Percentiles rank a stretch among this genome's conserved stretches.
Conservation (phyloP, 805 yeast species). For the Nakazawaea sp. region DNA sequence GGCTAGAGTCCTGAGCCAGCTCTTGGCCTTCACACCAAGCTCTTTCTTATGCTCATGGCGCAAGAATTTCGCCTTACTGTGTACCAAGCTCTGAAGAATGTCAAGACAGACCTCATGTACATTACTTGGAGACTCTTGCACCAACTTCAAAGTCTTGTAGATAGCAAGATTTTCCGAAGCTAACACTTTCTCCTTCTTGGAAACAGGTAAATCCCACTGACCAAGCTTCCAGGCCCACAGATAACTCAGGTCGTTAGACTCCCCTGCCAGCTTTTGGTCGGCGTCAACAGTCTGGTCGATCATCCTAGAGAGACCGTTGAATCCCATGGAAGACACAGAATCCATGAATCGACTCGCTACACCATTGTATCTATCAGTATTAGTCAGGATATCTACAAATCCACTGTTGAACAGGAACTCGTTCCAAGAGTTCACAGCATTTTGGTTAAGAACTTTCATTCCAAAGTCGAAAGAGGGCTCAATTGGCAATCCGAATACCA, state of each 20-base stretch:
- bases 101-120: slow-evolving; percentile 15
- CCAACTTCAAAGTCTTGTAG: slow-evolving; percentile 43
- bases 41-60: slow-evolving; percentile 4
- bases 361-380: no score
- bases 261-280: neutral
- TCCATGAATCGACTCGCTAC: no score
- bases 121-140: slow-evolving; percentile 29
- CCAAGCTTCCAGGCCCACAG: slow-evolving; percentile 73
- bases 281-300: neutral
- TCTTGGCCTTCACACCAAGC: slow-evolving; percentile 13
- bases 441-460: slow-evolving; percentile 29
- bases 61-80: slow-evolving; percentile 14
- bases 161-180: slow-evolving; percentile 36
- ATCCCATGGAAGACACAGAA: slow-evolving; percentile 37
- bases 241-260: slow-evolving; percentile 19
- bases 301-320: slow-evolving; percentile 46
- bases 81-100: slow-evolving; percentile 17
- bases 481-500: slow-evolving; percentile 59
- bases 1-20: slow-evolving; percentile 12
- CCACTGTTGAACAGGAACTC: slow-evolving; percentile 52
- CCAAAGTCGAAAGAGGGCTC: slow-evolving; percentile 48
- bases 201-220: slow-evolving; percentile 65
- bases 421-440: slow-evolving; percentile 28
- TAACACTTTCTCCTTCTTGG: slow-evolving; percentile 15
- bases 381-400: slow-evolving; percentile 43